Evolutionary conservation across 345 rosid genomes (phyloP).

Genomic region (Eucalyptus albens): DNA sequence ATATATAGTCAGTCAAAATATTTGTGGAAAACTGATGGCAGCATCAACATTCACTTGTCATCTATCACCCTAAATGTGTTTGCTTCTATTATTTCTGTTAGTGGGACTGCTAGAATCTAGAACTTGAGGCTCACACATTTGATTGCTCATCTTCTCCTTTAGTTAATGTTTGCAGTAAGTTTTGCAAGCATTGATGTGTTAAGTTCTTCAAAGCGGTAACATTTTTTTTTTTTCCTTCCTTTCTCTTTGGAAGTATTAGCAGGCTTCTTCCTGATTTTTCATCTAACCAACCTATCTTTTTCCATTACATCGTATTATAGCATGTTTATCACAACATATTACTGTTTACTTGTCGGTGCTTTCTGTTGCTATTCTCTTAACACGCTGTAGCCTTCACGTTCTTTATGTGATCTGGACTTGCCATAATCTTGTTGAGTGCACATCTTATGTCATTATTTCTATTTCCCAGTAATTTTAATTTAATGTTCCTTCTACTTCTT

Average conservation of each 20-base stretch:
- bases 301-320: background rate
- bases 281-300: background rate
- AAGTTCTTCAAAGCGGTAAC: background rate
- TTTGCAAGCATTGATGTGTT: background rate
- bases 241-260: background rate
- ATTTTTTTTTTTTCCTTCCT: background rate
- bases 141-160: background rate
- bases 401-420: background rate
- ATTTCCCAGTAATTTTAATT: background rate
- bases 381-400: background rate
- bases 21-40: background rate
- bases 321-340: background rate
- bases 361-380: background rate
- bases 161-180: background rate
- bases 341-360: background rate
- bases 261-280: background rate
- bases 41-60: background rate
- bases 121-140: background rate
- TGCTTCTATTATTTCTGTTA: background rate
- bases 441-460: background rate
- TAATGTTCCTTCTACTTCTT: background rate
- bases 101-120: background rate
- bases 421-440: background rate
- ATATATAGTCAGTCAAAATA: background rate
- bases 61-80: background rate